Conservation (phyloP, 2,329 filamentous ascomycete species). For the Juglanconis sp. region DNA sequence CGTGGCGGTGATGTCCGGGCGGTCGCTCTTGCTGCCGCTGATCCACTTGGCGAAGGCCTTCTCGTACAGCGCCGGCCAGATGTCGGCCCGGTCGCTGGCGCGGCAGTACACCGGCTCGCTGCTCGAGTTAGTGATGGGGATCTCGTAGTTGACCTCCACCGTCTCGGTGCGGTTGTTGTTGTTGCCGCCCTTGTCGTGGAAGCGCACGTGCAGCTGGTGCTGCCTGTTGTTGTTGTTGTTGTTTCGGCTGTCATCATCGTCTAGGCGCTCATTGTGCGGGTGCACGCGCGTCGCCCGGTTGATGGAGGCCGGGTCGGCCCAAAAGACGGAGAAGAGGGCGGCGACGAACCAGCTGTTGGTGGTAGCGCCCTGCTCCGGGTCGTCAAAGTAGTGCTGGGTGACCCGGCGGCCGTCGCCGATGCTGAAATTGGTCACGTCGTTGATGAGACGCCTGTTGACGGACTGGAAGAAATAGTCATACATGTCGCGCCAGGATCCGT, state of each 20-base stretch:
- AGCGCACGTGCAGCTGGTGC: slow-evolving; percentile 29
- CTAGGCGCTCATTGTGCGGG: slow-evolving; percentile 19
- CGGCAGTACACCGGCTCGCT: slow-evolving; percentile 40
- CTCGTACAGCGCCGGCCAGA: slow-evolving; percentile 45
- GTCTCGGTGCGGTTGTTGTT: slow-evolving; percentile 25
- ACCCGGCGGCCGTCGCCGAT: slow-evolving; percentile 19
- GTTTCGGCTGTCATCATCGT: slow-evolving; percentile 17
- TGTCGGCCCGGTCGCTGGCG: slow-evolving; percentile 37
- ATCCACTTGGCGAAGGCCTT: slow-evolving; percentile 47
- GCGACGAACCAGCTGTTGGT: slow-evolving; percentile 42
- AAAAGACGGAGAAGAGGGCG: slow-evolving; percentile 43
- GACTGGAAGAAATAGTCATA: slow-evolving; percentile 33
- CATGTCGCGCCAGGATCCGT: slow-evolving; percentile 39
- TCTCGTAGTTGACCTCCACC: slow-evolving; percentile 40
- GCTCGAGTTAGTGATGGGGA: slow-evolving; percentile 42
- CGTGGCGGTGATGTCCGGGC: slow-evolving; percentile 39
- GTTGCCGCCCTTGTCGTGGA: slow-evolving; percentile 43
- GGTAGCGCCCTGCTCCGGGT: slow-evolving; percentile 40
- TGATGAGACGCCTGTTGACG: slow-evolving; percentile 29
- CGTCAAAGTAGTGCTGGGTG: slow-evolving; percentile 31
- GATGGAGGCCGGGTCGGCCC: slow-evolving; percentile 40
- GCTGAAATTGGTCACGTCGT: slow-evolving; percentile 22
- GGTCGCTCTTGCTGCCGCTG: slow-evolving; percentile 27
- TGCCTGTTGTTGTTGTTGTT: slow-evolving; percentile 14
- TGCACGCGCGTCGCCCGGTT: slow-evolving; percentile 31